Evolutionary conservation across 371 early-diverging fungal genomes (phyloP), one percentile per base, ranked within the genome.

Genomic region (Choanephora cucurbitarum): DNA sequence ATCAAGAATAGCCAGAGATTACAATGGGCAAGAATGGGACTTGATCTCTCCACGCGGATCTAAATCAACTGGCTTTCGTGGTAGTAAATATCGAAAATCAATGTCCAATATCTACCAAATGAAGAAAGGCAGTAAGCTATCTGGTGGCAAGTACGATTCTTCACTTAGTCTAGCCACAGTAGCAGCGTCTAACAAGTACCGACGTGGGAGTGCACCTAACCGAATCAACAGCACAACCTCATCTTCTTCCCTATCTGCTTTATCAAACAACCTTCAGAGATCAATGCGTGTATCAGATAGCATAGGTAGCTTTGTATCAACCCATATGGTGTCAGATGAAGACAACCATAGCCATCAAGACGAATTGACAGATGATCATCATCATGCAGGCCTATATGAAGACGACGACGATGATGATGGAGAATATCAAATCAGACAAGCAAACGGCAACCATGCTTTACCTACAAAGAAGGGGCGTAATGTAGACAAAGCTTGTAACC

Each of bases 401-500:
- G 41, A 42, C 14, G 60, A 59, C 15, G 68, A 68, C 13, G 64
- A 64, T 5, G 64, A 68, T 21, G 60, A 68, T 42, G 64, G 56
- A 22, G 58, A 57, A 8, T 50, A 60, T 19, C 42, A 44, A 23
- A 49, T 54, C 32, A 31, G 62, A 24, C 14, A 34, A 34, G 6
- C 55, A 0, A 22, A 40, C 21, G 52, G 32, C 1, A 33, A 44
- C 21, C 28, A 40, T 8, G 17, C 52, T 17, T 33, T 40, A 8
- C 34, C 46, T 5, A 52, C 19, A 11, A 66, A 67, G 33, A 77
- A 77, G 41, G 72, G 72, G 5, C 43, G 70, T 10, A 77, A 73
- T 49, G 78, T 77, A 17, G 78, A 77, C 34, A 73, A 70, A 44
- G 78, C 78, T 1, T 77, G 78, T 40, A 73, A 77, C 37, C 74